Conservation (phyloP, 1,284 basidiomycete genomes). For the Spongiforma sp. region DNA sequence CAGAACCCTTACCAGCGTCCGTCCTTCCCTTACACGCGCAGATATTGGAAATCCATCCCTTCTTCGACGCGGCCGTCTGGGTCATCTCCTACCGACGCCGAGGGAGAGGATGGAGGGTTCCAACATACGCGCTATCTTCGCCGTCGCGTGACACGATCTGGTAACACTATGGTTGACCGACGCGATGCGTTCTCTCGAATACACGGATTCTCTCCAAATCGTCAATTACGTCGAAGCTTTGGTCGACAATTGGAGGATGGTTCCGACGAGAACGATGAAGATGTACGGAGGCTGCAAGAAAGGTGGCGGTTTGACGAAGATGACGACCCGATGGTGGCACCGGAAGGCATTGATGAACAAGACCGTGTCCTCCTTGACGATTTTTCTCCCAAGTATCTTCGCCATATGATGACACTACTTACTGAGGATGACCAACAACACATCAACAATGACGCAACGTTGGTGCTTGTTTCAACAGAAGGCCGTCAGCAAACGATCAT, state of each 20-base stretch:
- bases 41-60: slow-evolving; percentile 67
- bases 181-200: slow-evolving; percentile 45
- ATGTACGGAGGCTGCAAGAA: slow-evolving; percentile 54
- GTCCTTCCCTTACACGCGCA: slow-evolving; percentile 52
- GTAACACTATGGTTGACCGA: slow-evolving; percentile 81
- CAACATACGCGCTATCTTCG: slow-evolving; percentile 63
- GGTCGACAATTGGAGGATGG: slow-evolving; percentile 30
- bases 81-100: slow-evolving; percentile 39
- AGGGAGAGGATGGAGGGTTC: slow-evolving; percentile 37
- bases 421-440: slow-evolving; percentile 49
- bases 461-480: slow-evolving; percentile 44
- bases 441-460: slow-evolving; percentile 50
- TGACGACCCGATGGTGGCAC: slow-evolving; percentile 59
- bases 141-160: slow-evolving; percentile 80
- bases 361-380: slow-evolving; percentile 75
- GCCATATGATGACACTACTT: slow-evolving; percentile 60
- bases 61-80: slow-evolving; percentile 42
- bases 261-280: slow-evolving; percentile 46
- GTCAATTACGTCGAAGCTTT: slow-evolving; percentile 16
- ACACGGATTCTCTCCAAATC: slow-evolving; percentile 31
- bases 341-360: slow-evolving; percentile 70
- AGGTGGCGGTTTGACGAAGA: slow-evolving; percentile 76
- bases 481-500: slow-evolving; percentile 43
- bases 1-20: slow-evolving; percentile 69
- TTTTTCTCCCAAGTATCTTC: slow-evolving; percentile 63